Conservation (phyloP, 2,329 filamentous ascomycete genomes). For the Neonectria coccinea region DNA sequence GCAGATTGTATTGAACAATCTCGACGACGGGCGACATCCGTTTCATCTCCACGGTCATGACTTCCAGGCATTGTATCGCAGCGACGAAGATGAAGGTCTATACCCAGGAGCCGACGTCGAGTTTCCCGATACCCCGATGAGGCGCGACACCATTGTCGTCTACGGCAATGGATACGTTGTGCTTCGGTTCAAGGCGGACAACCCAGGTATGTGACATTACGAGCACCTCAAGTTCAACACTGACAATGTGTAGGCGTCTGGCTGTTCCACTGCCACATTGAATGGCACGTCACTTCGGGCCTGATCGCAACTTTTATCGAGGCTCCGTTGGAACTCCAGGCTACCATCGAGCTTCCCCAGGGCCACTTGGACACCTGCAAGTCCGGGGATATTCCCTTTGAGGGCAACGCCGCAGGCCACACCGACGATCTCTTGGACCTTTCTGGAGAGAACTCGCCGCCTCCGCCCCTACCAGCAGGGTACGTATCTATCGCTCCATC, state of each 20-base stretch:
- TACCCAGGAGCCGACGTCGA: conserved; percentile 61
- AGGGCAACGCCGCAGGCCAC: conserved; percentile 82
- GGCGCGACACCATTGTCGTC: conserved; percentile 76
- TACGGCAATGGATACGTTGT: conserved; percentile 75
- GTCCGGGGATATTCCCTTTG: conserved; percentile 60
- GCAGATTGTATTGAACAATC: conserved; percentile 82
- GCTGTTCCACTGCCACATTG: conserved; percentile 85
- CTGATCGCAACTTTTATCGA: conserved; percentile 74
- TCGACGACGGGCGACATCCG: conserved; percentile 76
- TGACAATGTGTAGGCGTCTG: conserved; percentile 62
- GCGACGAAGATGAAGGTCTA: conserved; percentile 66
- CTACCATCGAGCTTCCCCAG: conserved; percentile 68
- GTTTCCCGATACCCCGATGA: conserved; percentile 69
- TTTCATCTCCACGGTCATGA: conserved; percentile 84
- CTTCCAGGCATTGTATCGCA: conserved; percentile 76
- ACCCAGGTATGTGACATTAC: conserved; percentile 62
- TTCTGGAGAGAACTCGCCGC: conserved; percentile 67
- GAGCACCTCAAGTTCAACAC: conserved; percentile 10
- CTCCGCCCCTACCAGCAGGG: conserved; percentile 71
- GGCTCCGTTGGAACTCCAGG: conserved; percentile 71
- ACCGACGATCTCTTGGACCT: conserved; percentile 72
- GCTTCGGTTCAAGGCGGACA: conserved; percentile 74
- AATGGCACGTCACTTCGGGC: conserved; percentile 80
- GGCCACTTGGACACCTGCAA: conserved; percentile 70
- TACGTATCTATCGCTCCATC: conserved; percentile 48